phyloP scores from a whole-genome alignment of 129 eudicot species.

The Sambucus nigra region DNA sequence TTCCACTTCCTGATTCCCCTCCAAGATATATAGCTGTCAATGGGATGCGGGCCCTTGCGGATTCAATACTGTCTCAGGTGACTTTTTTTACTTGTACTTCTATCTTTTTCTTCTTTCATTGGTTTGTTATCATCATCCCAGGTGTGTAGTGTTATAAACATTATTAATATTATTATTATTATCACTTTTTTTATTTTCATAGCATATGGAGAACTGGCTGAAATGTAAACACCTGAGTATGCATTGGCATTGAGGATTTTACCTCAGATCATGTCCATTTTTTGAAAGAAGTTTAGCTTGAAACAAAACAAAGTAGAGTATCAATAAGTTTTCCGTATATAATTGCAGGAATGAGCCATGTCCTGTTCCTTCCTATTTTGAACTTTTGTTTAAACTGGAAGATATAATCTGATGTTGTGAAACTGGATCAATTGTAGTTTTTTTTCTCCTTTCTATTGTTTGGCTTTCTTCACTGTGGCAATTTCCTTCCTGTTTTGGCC shows the following conservation, averaged over 20 bases:
- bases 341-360: background rate
- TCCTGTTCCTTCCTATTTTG: background rate
- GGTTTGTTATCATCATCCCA: no score
- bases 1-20: slow-evolving; percentile 43
- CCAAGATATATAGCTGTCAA: slow-evolving; percentile 68
- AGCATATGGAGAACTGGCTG: no score
- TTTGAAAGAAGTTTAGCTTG: background rate
- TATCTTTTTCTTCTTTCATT: background rate
- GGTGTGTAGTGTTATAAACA: no score
- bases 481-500: slow-evolving; percentile 8
- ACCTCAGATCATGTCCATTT: background rate
- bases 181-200: no score
- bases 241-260: no score
- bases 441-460: background rate
- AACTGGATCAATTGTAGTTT: no score
- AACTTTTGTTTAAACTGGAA: background rate
- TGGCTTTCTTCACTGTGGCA: background rate
- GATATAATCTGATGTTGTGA: background rate
- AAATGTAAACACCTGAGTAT: no score
- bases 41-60: slow-evolving; percentile 96
- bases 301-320: background rate
- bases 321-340: background rate
- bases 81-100: background rate
- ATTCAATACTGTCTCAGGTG: slow-evolving; percentile 84
- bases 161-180: no score